These are phyloP conservation scores for Lathyrus aphaca DNA, from an alignment of 306 rosid species.

Conservation along the genomic window DNA sequence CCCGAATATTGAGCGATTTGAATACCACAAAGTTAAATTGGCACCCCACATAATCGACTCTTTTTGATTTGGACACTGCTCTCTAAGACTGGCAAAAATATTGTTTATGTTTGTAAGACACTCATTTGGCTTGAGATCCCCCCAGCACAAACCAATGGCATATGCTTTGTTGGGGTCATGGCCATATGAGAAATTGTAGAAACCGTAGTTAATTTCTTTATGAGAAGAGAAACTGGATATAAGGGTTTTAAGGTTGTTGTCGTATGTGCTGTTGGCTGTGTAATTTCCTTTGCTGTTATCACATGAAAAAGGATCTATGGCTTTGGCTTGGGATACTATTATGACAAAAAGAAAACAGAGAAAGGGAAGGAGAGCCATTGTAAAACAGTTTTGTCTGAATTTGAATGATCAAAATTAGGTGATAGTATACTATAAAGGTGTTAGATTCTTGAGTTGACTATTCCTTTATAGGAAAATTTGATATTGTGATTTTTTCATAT, in stretches of 20 bases:
- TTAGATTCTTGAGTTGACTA: too few relatives aligned
- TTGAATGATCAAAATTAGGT: too few relatives aligned
- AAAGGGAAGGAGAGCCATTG: too few relatives aligned
- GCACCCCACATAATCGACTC: conserved; percentile 46
- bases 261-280: conserved; percentile 47
- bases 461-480: too few relatives aligned
- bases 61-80: conserved; percentile 44
- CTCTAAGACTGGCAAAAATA: conserved; percentile 17
- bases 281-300: conserved; percentile 21
- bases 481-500: too few relatives aligned
- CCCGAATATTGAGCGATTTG: conserved; percentile 22
- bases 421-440: too few relatives aligned
- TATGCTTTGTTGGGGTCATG: conserved; percentile 32
- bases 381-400: too few relatives aligned
- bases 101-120: conserved; percentile 48
- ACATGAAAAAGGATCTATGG: neutral
- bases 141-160: conserved; percentile 49
- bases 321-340: too few relatives aligned
- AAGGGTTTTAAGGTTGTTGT: conserved; percentile 38
- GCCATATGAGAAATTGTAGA: conserved; percentile 41
- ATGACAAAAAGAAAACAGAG: too few relatives aligned
- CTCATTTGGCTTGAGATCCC: conserved; percentile 32
- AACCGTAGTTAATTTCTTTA: conserved; percentile 38
- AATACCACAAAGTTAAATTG: conserved; percentile 41
- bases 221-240: conserved; percentile 25